Base-by-base conservation (phyloP, 768 basidiomycete species). In the Naganishia randhawae region DNA sequence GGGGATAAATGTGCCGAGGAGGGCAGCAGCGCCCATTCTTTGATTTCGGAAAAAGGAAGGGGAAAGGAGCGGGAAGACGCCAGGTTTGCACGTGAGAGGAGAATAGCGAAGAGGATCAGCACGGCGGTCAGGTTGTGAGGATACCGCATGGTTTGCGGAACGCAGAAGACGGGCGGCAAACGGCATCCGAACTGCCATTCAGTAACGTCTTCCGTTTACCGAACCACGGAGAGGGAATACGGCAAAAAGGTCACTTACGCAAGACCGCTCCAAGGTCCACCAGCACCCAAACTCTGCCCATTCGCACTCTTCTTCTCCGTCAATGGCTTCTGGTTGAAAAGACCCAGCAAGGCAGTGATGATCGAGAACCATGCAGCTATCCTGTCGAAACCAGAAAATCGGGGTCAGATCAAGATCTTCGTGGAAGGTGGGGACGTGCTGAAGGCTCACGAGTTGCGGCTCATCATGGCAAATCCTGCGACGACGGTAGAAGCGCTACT, bases 361-460 rank as follows among this genome's bases (percentile, higher is more conserved):
- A 67, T 61, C 31, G 66, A 53, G 11, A 67, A 45, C 66, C 66
- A 67, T 22, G 66, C 66, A 7, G 66, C 66, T 41, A 61, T 61
- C 22, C 57, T 61, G 48, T 9, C 16, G 22, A 25, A 31, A 51
- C 10, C 9, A 25, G 29, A 27, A 51, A 31, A 25, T 3, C 50
- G n/a, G 50, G n/a, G 16, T 9, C 25, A 17, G 48, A 19, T 42
- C 11, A 25, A 19, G 48, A 25, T 50, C n/a, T n/a, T n/a, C n/a
- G n/a, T n/a, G n/a, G 48, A 25, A 50, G 48, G 48, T 6, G 48
- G 48, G n/a, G n/a, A n/a, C n/a, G n/a, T n/a, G n/a, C n/a, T n/a
- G 14, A 25, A 11, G 29, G 16, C 57, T 17, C 41, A 61, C 57
- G 57, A 61, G 39, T 61, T 61, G 13, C 57, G 33, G 22, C 22